These are phyloP conservation scores for Prunus kanzakura DNA, from an alignment of 306 rosid genomes.

Conservation along the genomic window DNA sequence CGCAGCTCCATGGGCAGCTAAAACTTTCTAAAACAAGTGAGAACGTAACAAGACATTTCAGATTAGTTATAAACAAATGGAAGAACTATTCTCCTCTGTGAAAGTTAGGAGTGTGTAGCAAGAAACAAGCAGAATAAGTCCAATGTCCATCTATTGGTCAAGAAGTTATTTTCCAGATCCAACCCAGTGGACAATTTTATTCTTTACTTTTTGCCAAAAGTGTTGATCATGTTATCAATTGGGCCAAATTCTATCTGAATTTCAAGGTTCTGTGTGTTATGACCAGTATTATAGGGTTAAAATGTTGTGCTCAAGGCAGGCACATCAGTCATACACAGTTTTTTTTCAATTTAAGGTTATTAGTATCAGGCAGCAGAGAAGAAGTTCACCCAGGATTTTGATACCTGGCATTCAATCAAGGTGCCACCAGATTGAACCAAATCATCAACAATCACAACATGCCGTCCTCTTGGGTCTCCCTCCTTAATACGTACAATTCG, in stretches of 20 bases:
- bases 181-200: neutral
- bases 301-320: neutral
- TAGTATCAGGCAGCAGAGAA: constrained; percentile 2
- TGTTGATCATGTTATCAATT: neutral
- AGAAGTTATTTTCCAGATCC: neutral
- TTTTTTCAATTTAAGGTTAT: neutral
- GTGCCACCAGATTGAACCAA: constrained; percentile 99
- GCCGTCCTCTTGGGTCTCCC: constrained; percentile 86
- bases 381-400: constrained; percentile 3
- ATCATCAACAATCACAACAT: constrained; percentile 94
- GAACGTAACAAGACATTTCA: neutral
- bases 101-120: neutral
- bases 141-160: neutral
- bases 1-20: constrained; percentile 87
- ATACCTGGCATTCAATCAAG: constrained; percentile 94
- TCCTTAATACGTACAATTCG: constrained; percentile 92
- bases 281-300: neutral
- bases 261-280: neutral
- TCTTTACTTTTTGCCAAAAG: neutral
- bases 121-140: neutral
- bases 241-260: neutral
- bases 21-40: constrained; percentile 65
- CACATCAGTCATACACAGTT: neutral
- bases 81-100: neutral
- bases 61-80: neutral